These are phyloP conservation scores for Dioscorea zingiberensis DNA, from an alignment of 106 monocot species.

Conservation along the genomic window DNA sequence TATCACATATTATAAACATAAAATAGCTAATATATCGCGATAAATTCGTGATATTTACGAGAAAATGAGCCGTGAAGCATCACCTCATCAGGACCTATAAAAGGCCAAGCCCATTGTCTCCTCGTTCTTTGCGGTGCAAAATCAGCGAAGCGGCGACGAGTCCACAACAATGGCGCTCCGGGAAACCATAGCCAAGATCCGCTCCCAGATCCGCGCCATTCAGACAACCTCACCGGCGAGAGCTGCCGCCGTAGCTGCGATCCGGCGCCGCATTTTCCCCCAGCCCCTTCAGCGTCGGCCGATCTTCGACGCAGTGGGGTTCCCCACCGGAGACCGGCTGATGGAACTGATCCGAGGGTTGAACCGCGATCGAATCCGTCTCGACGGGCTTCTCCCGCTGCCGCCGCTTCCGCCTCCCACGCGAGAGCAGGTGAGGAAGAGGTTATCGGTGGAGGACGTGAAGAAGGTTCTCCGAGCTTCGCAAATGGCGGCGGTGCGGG, in stretches of 20 bases:
- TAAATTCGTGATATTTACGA: too few species aligned
- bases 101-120: too few species aligned
- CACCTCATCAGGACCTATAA: too few species aligned
- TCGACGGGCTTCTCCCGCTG: constrained; percentile 33
- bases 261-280: too few species aligned
- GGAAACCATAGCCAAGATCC: neutral
- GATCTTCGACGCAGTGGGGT: constrained; percentile 11
- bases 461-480: constrained; percentile 56
- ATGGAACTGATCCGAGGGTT: constrained; percentile 29
- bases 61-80: too few species aligned
- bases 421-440: constrained; percentile 1
- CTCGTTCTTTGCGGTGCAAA: too few species aligned
- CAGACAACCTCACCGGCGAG: neutral
- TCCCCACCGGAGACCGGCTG: constrained; percentile 18
- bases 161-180: constrained; percentile 4
- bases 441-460: constrained; percentile 49
- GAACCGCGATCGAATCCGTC: constrained; percentile 23
- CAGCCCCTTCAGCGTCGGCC: constrained; percentile 15
- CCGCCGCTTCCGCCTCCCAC: constrained; percentile 7
- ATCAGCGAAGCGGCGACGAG: too few species aligned
- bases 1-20: too few species aligned
- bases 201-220: neutral
- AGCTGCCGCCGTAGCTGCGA: neutral
- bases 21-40: too few species aligned
- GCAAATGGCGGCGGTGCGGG: constrained; percentile 50